Evolutionary conservation across 2,329 filamentous ascomycete species (phyloP).

Genomic region (Myriangium duriaei): DNA sequence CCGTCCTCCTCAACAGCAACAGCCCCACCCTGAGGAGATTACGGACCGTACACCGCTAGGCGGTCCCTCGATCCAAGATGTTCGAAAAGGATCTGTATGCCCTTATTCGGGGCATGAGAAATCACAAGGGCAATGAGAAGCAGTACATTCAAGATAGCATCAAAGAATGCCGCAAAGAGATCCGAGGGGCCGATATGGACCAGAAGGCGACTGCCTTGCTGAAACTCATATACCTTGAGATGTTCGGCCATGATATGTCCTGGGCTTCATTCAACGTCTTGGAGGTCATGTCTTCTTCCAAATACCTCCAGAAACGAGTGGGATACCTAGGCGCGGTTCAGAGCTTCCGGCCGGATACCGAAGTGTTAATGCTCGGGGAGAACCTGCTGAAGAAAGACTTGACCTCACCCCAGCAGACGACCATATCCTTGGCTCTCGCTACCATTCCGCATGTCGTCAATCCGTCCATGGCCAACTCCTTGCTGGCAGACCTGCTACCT

Average conservation of each 20-base stretch:
- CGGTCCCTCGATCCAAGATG: constrained; percentile 40
- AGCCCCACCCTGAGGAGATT: constrained; percentile 2
- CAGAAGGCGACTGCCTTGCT: constrained; percentile 91
- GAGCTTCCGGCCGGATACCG: constrained; percentile 88
- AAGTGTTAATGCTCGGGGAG: constrained; percentile 93
- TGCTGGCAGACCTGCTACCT: constrained; percentile 75
- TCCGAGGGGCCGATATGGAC: constrained; percentile 90
- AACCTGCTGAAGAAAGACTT: constrained; percentile 95
- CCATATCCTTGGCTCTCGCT: constrained; percentile 73
- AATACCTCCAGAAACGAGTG: constrained; percentile 89
- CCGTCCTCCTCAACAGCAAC: background rate
- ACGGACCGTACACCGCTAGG: background rate
- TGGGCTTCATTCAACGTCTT: constrained; percentile 98
- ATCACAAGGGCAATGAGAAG: constrained; percentile 88
- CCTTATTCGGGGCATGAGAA: constrained; percentile 90
- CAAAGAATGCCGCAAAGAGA: constrained; percentile 90
- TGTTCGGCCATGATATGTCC: constrained; percentile 99
- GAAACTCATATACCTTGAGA: constrained; percentile 94
- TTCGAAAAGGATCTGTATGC: constrained; percentile 99
- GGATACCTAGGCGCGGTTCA: constrained; percentile 92
- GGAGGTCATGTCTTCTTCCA: constrained; percentile 94
- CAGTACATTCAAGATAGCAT: constrained; percentile 89
- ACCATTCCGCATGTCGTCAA: constrained; percentile 94
- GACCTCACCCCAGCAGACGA: constrained; percentile 55
- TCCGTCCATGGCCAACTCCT: constrained; percentile 77